phyloP scores from a whole-genome alignment of 495 filamentous ascomycete genomes.

The Hyaloscypha variabilis region DNA sequence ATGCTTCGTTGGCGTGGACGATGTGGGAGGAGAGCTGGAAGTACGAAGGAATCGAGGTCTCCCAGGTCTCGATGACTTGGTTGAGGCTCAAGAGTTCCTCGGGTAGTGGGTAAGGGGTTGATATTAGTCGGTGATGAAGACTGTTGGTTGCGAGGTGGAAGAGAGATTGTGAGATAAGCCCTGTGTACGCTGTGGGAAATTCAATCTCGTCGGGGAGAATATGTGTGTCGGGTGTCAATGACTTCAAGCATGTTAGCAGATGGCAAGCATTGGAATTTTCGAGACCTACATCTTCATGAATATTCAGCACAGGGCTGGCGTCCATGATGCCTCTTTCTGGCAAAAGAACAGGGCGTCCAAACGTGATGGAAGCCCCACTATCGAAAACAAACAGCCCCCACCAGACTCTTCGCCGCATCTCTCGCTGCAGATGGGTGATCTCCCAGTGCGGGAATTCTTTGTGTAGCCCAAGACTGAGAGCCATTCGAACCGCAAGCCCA shows the following conservation, averaged over 20 bases:
- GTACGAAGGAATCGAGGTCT: constrained; percentile 46
- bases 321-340: constrained; percentile 52
- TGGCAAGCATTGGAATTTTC: neutral
- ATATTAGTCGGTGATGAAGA: constrained; percentile 54
- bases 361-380: constrained; percentile 35
- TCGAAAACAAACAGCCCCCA: constrained; percentile 36
- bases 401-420: constrained; percentile 35
- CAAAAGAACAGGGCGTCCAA: constrained; percentile 42
- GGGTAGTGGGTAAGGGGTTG: constrained; percentile 48
- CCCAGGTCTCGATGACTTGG: constrained; percentile 52
- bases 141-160: constrained; percentile 53
- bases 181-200: constrained; percentile 52
- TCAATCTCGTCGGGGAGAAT: constrained; percentile 44
- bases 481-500: constrained; percentile 53
- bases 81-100: constrained; percentile 48
- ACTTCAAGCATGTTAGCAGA: constrained; percentile 35
- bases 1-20: constrained; percentile 34
- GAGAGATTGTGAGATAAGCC: constrained; percentile 48
- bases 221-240: constrained; percentile 38
- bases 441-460: constrained; percentile 59
- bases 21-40: constrained; percentile 38
- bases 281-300: constrained; percentile 42
- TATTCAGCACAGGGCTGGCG: constrained; percentile 46
- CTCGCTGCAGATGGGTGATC: constrained; percentile 48
- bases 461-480: constrained; percentile 56